A percentile compares a stretch with the other conserved stretches of the same genome.
phyloP scores from a whole-genome alignment of 352 stramenopile species.

The Elongisporangium senticosum region DNA sequence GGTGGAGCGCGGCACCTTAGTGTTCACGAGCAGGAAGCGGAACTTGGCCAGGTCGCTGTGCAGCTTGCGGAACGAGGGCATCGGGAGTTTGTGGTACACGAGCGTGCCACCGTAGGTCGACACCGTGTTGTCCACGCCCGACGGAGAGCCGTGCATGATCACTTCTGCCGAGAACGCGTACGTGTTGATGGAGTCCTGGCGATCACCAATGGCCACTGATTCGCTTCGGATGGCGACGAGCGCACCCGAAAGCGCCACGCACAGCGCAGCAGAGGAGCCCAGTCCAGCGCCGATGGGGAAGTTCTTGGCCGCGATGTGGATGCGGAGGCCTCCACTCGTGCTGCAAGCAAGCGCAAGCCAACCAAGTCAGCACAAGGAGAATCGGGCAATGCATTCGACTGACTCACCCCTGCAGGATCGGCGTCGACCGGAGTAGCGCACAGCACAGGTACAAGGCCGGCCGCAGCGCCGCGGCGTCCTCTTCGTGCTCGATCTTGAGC shows the following conservation, averaged over 20 bases:
- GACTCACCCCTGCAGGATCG: constrained; percentile 18
- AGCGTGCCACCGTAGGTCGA: constrained; percentile 85
- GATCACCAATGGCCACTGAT: constrained; percentile 4
- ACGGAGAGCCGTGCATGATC: constrained; percentile 88
- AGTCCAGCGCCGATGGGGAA: constrained; percentile 86
- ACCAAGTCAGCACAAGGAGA: constrained; percentile 3
- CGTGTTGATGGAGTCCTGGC: constrained; percentile 63
- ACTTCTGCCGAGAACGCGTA: constrained; percentile 87
- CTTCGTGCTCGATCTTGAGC: constrained; percentile 31
- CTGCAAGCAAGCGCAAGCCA: constrained; percentile 2
- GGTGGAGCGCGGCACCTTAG: constrained; percentile 85
- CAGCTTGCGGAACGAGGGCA: constrained; percentile 40
- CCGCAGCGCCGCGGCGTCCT: constrained; percentile 42
- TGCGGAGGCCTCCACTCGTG: constrained; percentile 21
- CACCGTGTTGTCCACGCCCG: constrained; percentile 91
- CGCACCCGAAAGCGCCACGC: constrained; percentile 74
- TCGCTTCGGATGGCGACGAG: constrained; percentile 14
- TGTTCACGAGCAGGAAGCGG: constrained; percentile 89
- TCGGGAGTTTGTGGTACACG: constrained; percentile 57
- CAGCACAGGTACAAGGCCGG: constrained; percentile 56
- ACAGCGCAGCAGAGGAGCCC: constrained; percentile 89
- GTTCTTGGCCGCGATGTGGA: constrained; percentile 42
- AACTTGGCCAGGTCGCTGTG: constrained; percentile 56
- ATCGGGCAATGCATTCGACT: neutral
- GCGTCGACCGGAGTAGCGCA: constrained; percentile 41